Conservation (phyloP, 1,284 basidiomycete species). For the Cystobasidium pallidum region DNA sequence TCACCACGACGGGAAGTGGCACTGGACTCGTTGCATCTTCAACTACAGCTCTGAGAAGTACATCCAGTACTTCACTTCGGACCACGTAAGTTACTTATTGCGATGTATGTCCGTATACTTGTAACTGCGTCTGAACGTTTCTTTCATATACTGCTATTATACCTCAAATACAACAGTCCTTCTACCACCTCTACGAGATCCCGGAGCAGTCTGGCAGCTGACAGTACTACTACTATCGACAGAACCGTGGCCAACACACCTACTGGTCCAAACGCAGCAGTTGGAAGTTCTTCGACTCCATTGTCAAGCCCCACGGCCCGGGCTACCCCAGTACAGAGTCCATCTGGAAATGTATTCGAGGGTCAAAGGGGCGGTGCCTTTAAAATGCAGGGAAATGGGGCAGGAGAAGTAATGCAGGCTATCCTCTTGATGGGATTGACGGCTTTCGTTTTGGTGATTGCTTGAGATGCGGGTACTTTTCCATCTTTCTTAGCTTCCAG, state of each 20-base stretch:
- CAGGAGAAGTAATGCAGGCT: background rate
- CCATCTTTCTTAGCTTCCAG: too few species aligned
- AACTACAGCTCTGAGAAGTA: background rate
- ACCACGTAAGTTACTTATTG: background rate
- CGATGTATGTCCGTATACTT: background rate
- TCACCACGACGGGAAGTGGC: slow-evolving; percentile 25
- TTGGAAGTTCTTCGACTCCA: background rate
- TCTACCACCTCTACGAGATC: background rate
- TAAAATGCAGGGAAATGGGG: background rate
- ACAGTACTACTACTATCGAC: background rate
- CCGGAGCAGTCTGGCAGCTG: background rate
- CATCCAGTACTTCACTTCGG: background rate
- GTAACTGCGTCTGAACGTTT: background rate
- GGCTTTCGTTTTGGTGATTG: background rate
- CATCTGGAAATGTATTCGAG: background rate
- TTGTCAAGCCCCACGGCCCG: background rate
- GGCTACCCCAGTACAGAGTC: slow-evolving; percentile 6
- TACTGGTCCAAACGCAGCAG: too few species aligned
- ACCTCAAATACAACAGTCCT: background rate
- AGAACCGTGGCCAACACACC: background rate
- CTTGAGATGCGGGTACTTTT: slow-evolving; percentile 1
- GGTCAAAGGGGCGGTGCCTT: background rate
- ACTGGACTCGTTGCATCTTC: background rate
- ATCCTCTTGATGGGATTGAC: background rate
- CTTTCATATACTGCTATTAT: background rate